Conservation (phyloP, 192 early-diverging fungal genomes). For the Podila horticola region DNA sequence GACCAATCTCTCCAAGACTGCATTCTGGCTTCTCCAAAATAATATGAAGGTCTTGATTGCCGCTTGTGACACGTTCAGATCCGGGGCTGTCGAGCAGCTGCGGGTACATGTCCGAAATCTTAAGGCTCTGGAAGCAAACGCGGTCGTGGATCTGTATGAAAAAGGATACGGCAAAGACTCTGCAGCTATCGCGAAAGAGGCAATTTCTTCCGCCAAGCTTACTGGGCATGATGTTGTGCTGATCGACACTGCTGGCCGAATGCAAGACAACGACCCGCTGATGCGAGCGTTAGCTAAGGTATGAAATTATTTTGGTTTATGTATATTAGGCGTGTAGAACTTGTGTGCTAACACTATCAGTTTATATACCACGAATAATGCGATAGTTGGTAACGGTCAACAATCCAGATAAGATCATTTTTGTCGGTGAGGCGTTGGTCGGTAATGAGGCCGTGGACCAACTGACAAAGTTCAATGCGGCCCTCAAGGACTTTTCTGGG, state of each 20-base stretch:
- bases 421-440: constrained; percentile 97
- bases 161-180: constrained; percentile 97
- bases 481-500: constrained; percentile 89
- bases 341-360: not conserved
- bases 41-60: constrained; percentile 90
- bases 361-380: not conserved
- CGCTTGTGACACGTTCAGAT: constrained; percentile 96
- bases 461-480: constrained; percentile 95
- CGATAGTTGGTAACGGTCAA: constrained; percentile 84
- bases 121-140: constrained; percentile 73
- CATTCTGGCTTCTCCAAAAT: constrained; percentile 96
- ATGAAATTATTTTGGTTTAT: not conserved
- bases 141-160: constrained; percentile 88
- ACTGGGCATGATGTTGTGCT: constrained; percentile 90
- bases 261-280: constrained; percentile 98
- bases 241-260: constrained; percentile 96
- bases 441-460: constrained; percentile 98
- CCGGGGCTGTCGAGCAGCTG: constrained; percentile 96
- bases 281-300: constrained; percentile 96
- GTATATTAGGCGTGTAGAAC: not conserved
- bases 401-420: constrained; percentile 95
- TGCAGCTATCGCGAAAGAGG: constrained; percentile 94
- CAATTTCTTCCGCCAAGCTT: constrained; percentile 75
- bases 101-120: constrained; percentile 91
- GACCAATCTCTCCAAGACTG: constrained; percentile 94